A percentile compares a stretch with the other conserved stretches of the same genome.
Evolutionary conservation across 306 rosid genomes (phyloP).

Genomic region (Begonia peltatifolia): DNA sequence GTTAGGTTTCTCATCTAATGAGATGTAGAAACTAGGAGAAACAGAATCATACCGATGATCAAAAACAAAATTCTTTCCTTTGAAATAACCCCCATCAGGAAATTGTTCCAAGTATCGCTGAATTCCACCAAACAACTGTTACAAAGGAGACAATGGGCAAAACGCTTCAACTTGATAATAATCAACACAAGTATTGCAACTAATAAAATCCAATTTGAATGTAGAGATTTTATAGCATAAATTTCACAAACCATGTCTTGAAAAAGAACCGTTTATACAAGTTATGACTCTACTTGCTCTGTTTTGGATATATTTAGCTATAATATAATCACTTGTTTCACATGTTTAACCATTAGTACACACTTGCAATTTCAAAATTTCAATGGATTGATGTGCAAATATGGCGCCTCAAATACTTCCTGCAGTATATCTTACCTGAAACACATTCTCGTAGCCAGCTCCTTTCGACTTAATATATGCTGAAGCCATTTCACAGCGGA

Average conservation of each 20-base stretch:
- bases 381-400: too few relatives aligned
- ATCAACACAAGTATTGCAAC: neutral
- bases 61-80: slow-evolving; percentile 92
- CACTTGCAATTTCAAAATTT: too few relatives aligned
- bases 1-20: too few relatives aligned
- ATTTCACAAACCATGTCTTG: neutral
- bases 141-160: slow-evolving; percentile 9
- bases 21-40: neutral
- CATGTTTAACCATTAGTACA: too few relatives aligned
- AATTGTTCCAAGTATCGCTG: slow-evolving; percentile 88
- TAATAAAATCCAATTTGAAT: neutral
- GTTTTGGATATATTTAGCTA: too few relatives aligned
- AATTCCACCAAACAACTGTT: slow-evolving; percentile 86
- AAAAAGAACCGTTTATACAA: neutral
- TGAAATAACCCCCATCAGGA: slow-evolving; percentile 74
- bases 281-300: too few relatives aligned
- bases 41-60: slow-evolving; percentile 54
- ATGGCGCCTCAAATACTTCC: too few relatives aligned
- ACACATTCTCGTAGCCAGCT: slow-evolving; percentile 76
- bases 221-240: neutral
- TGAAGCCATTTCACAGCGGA: slow-evolving; percentile 95
- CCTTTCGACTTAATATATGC: slow-evolving; percentile 89
- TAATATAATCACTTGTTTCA: too few relatives aligned
- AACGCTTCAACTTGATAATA: slow-evolving; percentile 2
- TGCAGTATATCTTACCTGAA: slow-evolving; percentile 42